Evolutionary conservation across 2,329 filamentous ascomycete species (phyloP).

Genomic region (Nigrospora oryzae): DNA sequence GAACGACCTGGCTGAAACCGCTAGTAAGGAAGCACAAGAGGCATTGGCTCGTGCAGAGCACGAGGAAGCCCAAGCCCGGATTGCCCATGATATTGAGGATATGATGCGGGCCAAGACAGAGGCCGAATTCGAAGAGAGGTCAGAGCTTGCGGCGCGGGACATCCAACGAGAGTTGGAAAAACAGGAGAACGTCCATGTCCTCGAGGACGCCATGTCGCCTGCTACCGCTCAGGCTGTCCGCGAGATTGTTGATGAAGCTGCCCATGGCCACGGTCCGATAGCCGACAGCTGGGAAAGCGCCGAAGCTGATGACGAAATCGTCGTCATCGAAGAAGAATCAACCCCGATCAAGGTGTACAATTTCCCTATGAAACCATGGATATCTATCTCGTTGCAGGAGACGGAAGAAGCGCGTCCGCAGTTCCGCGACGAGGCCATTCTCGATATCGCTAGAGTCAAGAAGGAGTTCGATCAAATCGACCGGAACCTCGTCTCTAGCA

Average conservation of each 20-base stretch:
- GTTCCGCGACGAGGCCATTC: conserved; percentile 72
- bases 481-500: conserved; percentile 83
- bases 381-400: conserved; percentile 70
- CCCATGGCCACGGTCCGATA: conserved; percentile 51
- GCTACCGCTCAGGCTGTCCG: conserved; percentile 41
- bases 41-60: conserved; percentile 50
- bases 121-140: conserved; percentile 43
- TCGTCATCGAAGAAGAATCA: conserved; percentile 57
- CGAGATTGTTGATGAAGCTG: conserved; percentile 45
- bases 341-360: conserved; percentile 76
- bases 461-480: conserved; percentile 98
- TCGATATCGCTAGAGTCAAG: conserved; percentile 90
- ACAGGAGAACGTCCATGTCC: conserved; percentile 39
- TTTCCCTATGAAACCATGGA: conserved; percentile 95
- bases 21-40: conserved; percentile 50
- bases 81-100: conserved; percentile 38
- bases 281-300: conserved; percentile 91
- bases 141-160: conserved; percentile 33
- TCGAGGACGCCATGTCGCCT: conserved; percentile 44
- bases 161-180: conserved; percentile 48
- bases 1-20: conserved; percentile 50
- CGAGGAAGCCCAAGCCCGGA: conserved; percentile 37
- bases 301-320: conserved; percentile 62
- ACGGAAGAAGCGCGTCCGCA: conserved; percentile 46
- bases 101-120: conserved; percentile 43